Evolutionary conservation across 2,329 filamentous ascomycete genomes (phyloP).

Genomic region (Tolypocladium inflatum): DNA sequence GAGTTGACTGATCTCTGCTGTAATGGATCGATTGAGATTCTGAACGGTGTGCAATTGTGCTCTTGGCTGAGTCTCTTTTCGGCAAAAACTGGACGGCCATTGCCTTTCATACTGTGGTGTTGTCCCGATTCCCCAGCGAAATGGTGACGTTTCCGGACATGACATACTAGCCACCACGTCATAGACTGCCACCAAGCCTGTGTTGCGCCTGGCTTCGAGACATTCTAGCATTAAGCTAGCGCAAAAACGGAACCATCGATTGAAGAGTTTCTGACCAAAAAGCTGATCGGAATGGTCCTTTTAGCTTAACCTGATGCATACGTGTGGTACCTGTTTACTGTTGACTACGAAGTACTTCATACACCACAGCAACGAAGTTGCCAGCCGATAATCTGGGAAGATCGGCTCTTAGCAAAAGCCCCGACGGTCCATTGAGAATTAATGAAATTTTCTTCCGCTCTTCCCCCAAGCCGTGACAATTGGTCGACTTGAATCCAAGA

Average conservation of each 20-base stretch:
- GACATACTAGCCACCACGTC: neutral
- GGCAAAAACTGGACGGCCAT: neutral
- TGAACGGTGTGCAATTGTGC: neutral
- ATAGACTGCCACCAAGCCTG: neutral
- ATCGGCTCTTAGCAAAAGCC: no score
- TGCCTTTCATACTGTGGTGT: neutral
- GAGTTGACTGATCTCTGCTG: neutral
- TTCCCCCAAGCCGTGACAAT: neutral
- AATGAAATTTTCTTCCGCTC: neutral
- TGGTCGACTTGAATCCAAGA: neutral
- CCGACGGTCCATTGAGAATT: neutral
- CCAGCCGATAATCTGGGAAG: neutral
- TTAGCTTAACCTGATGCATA: neutral
- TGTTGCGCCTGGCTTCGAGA: neutral
- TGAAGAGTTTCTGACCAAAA: neutral
- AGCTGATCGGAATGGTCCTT: neutral
- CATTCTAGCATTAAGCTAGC: neutral
- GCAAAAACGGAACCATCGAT: neutral
- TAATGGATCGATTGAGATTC: neutral
- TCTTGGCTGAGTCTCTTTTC: neutral
- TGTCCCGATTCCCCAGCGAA: neutral
- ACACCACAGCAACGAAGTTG: neutral
- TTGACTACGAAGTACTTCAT: no score
- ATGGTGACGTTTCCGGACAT: conserved; percentile 2
- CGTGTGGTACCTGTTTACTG: no score